Evolutionary conservation across 352 stramenopile genomes (phyloP), one percentile per base, ranked within the genome.

Genomic region (Phytophthora boehmeriae): DNA sequence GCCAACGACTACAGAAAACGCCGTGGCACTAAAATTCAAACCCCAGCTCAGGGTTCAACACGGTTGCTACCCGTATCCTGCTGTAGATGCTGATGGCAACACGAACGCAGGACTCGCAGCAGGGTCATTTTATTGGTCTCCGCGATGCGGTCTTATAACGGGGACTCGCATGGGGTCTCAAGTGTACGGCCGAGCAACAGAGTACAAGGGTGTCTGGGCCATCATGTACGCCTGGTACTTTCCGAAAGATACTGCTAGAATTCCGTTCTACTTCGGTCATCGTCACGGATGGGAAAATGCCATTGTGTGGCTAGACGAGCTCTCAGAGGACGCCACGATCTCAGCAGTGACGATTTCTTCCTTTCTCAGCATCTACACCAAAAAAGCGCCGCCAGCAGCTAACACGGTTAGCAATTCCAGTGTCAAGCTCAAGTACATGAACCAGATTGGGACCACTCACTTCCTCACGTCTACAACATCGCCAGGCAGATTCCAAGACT

Each of bases 61-160:
- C 20, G 47, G 30, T 20, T 46, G 34, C 19, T 23, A 36, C 19
- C 20, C 48, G 19, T 46, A 47, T n/a, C 34, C 49, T 28, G 49
- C 49, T 46, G 49, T 56, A 4, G 49, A 56, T 47, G 49, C 36
- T 5, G 49, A 56, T 13, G 49, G 49, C 13, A 56, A 47, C 36
- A 56, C 34, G 1, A 47, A 56, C n/a, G 49, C 14, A 10, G 49
- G 36, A 27, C 49, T 56, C 8, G 34, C 17, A 4, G 20, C 11
- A 4, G 0, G 0, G 4, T 10, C n/a, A 3, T 41, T 5, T 2
- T 19, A 14, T 14, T 35, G 34, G 35, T 45, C 49, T 35, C 13
- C 14, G 19, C 46, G 35, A 2, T 56, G 19, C 22, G 23, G 11
- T 4, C 22, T 20, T 10, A 47, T 30, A 14, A 39, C 23, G 2